Evolutionary conservation across 1,139 yeast species (phyloP).

Genomic region (Debaryomycetaceae sp.): DNA sequence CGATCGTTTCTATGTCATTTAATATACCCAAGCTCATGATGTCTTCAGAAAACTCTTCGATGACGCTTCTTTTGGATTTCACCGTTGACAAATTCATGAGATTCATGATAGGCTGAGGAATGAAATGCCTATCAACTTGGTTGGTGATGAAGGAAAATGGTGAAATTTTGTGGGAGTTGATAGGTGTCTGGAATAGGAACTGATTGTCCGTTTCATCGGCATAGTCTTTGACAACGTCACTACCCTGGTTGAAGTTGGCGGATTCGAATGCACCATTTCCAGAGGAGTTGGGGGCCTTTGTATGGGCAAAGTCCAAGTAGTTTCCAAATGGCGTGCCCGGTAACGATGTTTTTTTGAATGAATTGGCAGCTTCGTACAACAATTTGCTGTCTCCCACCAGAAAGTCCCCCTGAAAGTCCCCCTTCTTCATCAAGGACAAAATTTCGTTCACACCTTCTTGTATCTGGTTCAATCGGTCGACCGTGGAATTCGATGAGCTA

Average conservation of each 20-base stretch:
- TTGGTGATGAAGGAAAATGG: slow-evolving; percentile 49
- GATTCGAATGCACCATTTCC: not conserved
- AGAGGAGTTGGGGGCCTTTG: not conserved
- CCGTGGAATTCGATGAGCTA: not conserved
- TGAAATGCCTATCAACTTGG: slow-evolving; percentile 22
- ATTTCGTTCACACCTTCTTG: slow-evolving; percentile 33
- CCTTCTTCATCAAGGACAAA: slow-evolving; percentile 18
- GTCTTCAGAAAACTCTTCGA: slow-evolving; percentile 1
- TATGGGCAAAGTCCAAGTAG: not conserved
- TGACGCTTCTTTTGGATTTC: not conserved
- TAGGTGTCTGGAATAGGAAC: slow-evolving; percentile 36
- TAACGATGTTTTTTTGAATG: slow-evolving; percentile 15
- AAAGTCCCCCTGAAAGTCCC: slow-evolving; percentile 4
- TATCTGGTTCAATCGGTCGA: slow-evolving; percentile 22
- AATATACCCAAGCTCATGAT: slow-evolving; percentile 37
- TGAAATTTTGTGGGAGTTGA: slow-evolving; percentile 41
- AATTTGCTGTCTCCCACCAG: slow-evolving; percentile 23
- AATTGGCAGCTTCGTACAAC: slow-evolving; percentile 25
- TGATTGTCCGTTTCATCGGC: slow-evolving; percentile 8
- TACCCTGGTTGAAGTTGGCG: slow-evolving; percentile 1
- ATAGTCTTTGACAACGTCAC: slow-evolving; percentile 2
- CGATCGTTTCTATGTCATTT: slow-evolving; percentile 45
- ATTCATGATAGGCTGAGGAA: slow-evolving; percentile 45
- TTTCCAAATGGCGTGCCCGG: slow-evolving; percentile 3
- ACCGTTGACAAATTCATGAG: slow-evolving; percentile 27